Percentiles rank a stretch among this genome's conserved stretches.
phyloP scores from a whole-genome alignment of 495 filamentous ascomycete genomes.

The Aspergillus avenaceus region DNA sequence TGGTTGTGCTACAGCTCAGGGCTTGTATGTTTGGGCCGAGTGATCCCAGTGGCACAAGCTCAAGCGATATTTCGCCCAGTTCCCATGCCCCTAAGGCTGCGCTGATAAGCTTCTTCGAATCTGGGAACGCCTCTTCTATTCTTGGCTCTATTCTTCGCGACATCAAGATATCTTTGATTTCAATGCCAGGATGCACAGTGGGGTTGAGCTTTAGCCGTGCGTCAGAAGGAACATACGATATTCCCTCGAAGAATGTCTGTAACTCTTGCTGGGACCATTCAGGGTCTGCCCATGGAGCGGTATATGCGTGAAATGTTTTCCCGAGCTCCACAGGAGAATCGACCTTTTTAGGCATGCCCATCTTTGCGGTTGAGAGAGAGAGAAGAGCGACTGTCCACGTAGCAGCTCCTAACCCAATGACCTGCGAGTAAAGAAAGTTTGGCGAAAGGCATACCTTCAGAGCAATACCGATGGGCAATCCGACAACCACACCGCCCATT shows the following conservation, averaged over 20 bases:
- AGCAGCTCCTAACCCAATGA: constrained; percentile 46
- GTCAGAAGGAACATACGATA: constrained; percentile 24
- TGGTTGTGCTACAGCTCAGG: constrained; percentile 38
- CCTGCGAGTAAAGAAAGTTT: constrained; percentile 41
- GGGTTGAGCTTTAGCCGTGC: constrained; percentile 36
- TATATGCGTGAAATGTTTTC: constrained; percentile 40
- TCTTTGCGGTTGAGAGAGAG: constrained; percentile 39
- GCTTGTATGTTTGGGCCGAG: constrained; percentile 42
- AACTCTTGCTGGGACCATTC: constrained; percentile 51
- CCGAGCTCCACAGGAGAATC: constrained; percentile 35
- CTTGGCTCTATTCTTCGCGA: constrained; percentile 29
- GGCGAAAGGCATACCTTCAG: constrained; percentile 29
- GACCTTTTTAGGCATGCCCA: constrained; percentile 41
- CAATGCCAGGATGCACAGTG: constrained; percentile 41
- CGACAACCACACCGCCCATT: constrained; percentile 39
- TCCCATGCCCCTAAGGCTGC: constrained; percentile 38
- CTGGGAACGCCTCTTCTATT: constrained; percentile 44
- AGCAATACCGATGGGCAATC: constrained; percentile 45
- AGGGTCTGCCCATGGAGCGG: constrained; percentile 40
- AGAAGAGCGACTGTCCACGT: constrained; percentile 54
- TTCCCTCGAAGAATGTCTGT: constrained; percentile 40
- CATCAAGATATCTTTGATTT: constrained; percentile 41
- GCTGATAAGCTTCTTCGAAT: constrained; percentile 35
- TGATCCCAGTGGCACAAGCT: constrained; percentile 40
- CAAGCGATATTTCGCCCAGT: constrained; percentile 37